These are phyloP conservation scores for Mortierella sp. DNA, from an alignment of 371 early-diverging fungal species.

Conservation along the genomic window DNA sequence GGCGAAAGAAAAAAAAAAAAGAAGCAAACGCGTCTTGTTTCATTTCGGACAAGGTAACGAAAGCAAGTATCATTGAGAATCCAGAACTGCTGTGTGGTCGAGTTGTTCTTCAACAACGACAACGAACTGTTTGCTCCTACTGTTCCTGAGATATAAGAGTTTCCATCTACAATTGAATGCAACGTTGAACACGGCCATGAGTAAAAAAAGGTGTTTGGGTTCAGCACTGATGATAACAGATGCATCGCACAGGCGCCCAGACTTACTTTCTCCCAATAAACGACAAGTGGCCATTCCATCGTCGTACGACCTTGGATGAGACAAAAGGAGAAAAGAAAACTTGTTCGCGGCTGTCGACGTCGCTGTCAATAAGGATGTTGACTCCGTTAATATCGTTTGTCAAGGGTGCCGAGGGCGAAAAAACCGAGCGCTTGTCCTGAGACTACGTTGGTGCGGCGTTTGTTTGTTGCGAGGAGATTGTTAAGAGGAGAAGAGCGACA, in stretches of 20 bases:
- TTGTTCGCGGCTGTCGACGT: conserved; percentile 30
- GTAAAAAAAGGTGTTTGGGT: neutral
- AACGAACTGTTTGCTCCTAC: conserved; percentile 25
- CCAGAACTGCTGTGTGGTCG: conserved; percentile 40
- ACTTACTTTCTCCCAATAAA: conserved; percentile 40
- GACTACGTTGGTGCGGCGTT: conserved; percentile 24
- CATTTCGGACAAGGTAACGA: too few species aligned
- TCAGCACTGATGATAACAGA: too few species aligned
- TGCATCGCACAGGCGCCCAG: too few species aligned
- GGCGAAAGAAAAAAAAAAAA: too few species aligned
- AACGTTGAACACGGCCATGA: too few species aligned
- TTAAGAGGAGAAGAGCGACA: neutral
- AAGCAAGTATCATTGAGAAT: conserved; percentile 29
- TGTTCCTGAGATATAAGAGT: conserved; percentile 35
- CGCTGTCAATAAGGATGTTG: conserved; percentile 37
- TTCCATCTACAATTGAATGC: conserved; percentile 28
- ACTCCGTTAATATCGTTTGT: conserved; percentile 46
- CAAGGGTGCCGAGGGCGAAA: conserved; percentile 24
- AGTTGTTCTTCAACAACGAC: conserved; percentile 31
- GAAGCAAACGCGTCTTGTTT: too few species aligned
- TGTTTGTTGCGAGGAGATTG: neutral
- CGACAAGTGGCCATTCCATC: conserved; percentile 38
- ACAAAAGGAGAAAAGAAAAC: conserved; percentile 31
- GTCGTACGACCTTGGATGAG: conserved; percentile 34
- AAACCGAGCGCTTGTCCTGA: conserved; percentile 14